Conservation (phyloP, 495 filamentous ascomycete species). For the Hypoxylon perforatum region DNA sequence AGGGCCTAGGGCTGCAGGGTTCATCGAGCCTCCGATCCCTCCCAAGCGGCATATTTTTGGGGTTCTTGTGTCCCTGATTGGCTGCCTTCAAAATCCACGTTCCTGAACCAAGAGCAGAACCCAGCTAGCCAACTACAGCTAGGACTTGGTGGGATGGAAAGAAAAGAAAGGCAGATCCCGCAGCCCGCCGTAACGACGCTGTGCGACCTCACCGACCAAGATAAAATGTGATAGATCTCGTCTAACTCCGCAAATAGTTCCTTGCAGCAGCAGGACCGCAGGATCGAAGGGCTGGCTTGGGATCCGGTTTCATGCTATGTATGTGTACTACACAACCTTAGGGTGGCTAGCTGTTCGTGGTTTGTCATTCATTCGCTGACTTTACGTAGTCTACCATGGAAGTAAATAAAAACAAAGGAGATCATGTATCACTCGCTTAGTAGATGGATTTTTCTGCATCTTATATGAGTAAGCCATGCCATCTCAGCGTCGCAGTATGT, state of each 20-base stretch:
- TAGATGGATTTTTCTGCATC: too few relatives aligned
- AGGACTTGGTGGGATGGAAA: too few relatives aligned
- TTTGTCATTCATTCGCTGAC: too few relatives aligned
- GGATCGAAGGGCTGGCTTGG: neutral
- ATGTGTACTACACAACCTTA: too few relatives aligned
- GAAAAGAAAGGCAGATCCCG: neutral
- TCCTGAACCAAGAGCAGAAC: neutral
- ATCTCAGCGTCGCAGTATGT: too few relatives aligned
- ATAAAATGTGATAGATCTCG: neutral
- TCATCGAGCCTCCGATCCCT: constrained; percentile 26
- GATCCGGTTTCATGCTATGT: too few relatives aligned
- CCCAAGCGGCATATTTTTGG: neutral
- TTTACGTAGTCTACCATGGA: too few relatives aligned
- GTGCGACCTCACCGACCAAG: neutral
- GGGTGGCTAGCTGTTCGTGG: too few relatives aligned
- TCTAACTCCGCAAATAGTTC: neutral
- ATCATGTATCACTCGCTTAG: too few relatives aligned
- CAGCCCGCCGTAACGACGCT: neutral
- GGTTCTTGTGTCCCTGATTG: constrained; percentile 9
- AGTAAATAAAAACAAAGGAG: too few relatives aligned
- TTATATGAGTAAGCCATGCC: too few relatives aligned
- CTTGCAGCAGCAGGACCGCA: neutral
- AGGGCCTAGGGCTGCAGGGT: constrained; percentile 20
- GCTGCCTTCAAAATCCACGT: constrained; percentile 1
- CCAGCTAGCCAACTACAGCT: too few relatives aligned